These are phyloP conservation scores for Lipomyces starkeyi DNA, from an alignment of 805 yeast genomes.

Conservation along the genomic window DNA sequence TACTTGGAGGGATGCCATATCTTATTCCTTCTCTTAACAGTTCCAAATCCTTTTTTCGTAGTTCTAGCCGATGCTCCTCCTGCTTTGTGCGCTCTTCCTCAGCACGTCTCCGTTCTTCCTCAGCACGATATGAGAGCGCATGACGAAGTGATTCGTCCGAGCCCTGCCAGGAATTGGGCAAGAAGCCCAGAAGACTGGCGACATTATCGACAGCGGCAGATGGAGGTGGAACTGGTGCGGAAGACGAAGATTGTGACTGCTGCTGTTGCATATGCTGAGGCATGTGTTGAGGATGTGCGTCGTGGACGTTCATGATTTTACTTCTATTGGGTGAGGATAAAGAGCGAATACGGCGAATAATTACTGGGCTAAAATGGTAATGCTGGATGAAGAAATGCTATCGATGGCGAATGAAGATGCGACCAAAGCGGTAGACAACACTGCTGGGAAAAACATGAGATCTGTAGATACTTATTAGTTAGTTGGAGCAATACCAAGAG, in stretches of 20 bases:
- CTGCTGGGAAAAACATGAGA: background rate
- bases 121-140: conserved; percentile 36
- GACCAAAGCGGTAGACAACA: background rate
- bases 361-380: conserved; percentile 1
- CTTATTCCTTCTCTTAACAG: conserved; percentile 61
- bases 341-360: background rate
- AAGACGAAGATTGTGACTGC: conserved; percentile 1
- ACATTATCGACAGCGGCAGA: conserved; percentile 15
- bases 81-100: conserved; percentile 82
- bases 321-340: conserved; percentile 3
- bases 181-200: conserved; percentile 23
- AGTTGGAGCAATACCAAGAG: background rate
- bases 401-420: background rate
- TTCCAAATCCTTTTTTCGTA: conserved; percentile 60
- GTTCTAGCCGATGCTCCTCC: conserved; percentile 67
- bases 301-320: conserved; percentile 18
- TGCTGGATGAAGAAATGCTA: conserved; percentile 5
- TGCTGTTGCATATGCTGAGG: background rate
- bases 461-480: background rate
- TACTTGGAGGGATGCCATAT: conserved; percentile 63
- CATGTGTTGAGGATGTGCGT: conserved; percentile 13
- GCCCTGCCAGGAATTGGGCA: conserved; percentile 34
- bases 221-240: conserved; percentile 15
- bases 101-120: conserved; percentile 43
- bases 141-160: conserved; percentile 37